Percentiles rank a stretch among this genome's conserved stretches.
phyloP scores from a whole-genome alignment of 1,284 basidiomycete species.

The Lentinula novae-zelandiae region DNA sequence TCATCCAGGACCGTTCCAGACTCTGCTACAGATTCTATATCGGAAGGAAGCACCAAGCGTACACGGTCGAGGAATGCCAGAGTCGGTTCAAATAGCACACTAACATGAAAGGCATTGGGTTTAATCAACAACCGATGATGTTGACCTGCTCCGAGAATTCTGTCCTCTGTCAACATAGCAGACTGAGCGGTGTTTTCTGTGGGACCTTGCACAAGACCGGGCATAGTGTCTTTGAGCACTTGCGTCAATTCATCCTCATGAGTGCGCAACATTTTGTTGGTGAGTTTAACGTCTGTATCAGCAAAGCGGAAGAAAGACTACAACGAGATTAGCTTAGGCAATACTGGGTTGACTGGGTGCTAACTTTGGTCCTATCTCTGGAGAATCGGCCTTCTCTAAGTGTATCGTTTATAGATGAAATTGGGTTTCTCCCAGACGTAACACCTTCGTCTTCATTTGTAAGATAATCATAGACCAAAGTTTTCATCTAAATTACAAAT shows the following conservation, averaged over 20 bases:
- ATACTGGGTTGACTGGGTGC: neutral
- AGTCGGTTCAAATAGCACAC: slow-evolving; percentile 91
- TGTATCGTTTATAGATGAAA: slow-evolving; percentile 93
- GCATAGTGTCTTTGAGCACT: slow-evolving; percentile 87
- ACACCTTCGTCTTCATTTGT: slow-evolving; percentile 84
- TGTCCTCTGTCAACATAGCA: slow-evolving; percentile 63
- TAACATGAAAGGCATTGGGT: slow-evolving; percentile 94
- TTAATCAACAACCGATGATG: slow-evolving; percentile 86
- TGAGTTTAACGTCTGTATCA: slow-evolving; percentile 78
- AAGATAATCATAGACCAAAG: slow-evolving; percentile 88
- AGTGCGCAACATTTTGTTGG: slow-evolving; percentile 63
- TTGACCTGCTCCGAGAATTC: slow-evolving; percentile 64
- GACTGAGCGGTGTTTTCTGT: slow-evolving; percentile 60
- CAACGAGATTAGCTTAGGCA: slow-evolving; percentile 7
- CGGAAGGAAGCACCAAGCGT: slow-evolving; percentile 70
- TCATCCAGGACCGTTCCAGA: slow-evolving; percentile 86
- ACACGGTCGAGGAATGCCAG: slow-evolving; percentile 80
- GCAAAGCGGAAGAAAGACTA: slow-evolving; percentile 88
- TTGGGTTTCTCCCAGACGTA: slow-evolving; percentile 77
- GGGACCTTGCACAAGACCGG: slow-evolving; percentile 81
- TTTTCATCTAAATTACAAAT: slow-evolving; percentile 58
- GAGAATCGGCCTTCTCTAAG: slow-evolving; percentile 79
- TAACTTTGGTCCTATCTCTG: slow-evolving; percentile 78
- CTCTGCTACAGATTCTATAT: slow-evolving; percentile 64
- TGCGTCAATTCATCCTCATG: slow-evolving; percentile 87